Evolutionary conservation across 371 early-diverging fungal species (phyloP).

Genomic region (Mortierella sp.): DNA sequence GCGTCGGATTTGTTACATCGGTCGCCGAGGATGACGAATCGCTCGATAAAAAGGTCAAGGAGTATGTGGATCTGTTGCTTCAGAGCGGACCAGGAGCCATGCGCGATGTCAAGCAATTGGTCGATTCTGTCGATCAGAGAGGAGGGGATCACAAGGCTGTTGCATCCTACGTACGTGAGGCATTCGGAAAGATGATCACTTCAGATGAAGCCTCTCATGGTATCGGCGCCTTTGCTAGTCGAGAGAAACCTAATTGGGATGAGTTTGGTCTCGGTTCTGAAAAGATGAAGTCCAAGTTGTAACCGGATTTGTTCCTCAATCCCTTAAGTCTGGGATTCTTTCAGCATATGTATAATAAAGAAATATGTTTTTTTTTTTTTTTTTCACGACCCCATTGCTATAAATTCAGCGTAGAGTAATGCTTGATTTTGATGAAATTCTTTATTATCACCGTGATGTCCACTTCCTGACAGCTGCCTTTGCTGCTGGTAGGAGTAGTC

Average conservation of each 20-base stretch:
- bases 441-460: constrained; percentile 23
- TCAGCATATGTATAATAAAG: constrained; percentile 13
- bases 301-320: background rate
- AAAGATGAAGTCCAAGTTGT: constrained; percentile 44
- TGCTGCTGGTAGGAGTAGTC: constrained; percentile 76
- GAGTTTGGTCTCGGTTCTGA: constrained; percentile 51
- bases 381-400: too few relatives aligned
- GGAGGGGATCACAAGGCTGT: constrained; percentile 56
- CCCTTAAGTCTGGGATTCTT: background rate
- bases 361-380: background rate
- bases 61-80: constrained; percentile 61
- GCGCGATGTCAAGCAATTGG: constrained; percentile 64
- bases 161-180: constrained; percentile 54
- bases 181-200: constrained; percentile 74
- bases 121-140: constrained; percentile 60
- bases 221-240: constrained; percentile 68
- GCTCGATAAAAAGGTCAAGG: constrained; percentile 60
- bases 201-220: constrained; percentile 79
- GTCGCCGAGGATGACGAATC: constrained; percentile 54
- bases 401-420: too few relatives aligned
- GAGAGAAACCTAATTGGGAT: constrained; percentile 73
- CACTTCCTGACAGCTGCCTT: constrained; percentile 66
- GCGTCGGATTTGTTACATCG: constrained; percentile 59
- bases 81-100: constrained; percentile 72
- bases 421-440: too few relatives aligned